Percentiles rank a stretch among this genome's conserved stretches.
phyloP scores from a whole-genome alignment of 2,329 filamentous ascomycete genomes.

The Didymellaceae sp. region DNA sequence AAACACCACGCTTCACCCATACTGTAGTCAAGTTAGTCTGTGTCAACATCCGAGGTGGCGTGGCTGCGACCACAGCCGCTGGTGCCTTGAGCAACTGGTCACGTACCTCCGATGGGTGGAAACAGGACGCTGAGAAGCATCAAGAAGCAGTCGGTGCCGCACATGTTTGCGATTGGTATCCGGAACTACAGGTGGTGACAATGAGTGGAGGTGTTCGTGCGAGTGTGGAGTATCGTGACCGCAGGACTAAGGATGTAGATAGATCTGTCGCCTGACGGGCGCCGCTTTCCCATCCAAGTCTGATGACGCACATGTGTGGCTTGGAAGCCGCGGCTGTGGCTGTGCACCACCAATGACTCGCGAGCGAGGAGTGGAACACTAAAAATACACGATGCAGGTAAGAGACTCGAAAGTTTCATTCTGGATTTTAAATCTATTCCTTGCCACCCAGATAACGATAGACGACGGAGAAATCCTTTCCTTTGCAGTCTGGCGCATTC shows the following conservation, averaged over 20 bases:
- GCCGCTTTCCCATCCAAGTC: not conserved
- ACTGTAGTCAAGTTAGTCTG: conserved; percentile 60
- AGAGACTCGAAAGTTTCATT: not conserved
- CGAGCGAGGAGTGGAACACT: not conserved
- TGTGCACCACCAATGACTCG: not conserved
- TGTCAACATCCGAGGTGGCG: not conserved
- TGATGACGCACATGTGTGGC: conserved; percentile 19
- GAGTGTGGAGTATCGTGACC: not conserved
- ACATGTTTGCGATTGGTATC: conserved; percentile 54
- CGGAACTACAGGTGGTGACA: no score
- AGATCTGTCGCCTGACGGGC: conserved; percentile 11
- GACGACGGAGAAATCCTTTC: conserved; percentile 59
- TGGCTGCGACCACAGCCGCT: not conserved
- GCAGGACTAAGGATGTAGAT: conserved; percentile 2
- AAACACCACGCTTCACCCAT: conserved; percentile 96
- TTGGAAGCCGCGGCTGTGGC: not conserved
- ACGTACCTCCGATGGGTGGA: conserved; percentile 63
- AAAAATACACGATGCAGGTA: not conserved
- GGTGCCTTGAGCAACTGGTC: conserved; percentile 26
- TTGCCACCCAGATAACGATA: conserved; percentile 58
- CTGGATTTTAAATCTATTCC: conserved; percentile 37
- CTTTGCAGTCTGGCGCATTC: conserved; percentile 52
- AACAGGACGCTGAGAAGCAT: conserved; percentile 67
- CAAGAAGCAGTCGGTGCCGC: conserved; percentile 66
- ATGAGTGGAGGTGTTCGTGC: not conserved